Evolutionary conservation across 179 eudicot species (phyloP).

Genomic region (Drosera spatulata): DNA sequence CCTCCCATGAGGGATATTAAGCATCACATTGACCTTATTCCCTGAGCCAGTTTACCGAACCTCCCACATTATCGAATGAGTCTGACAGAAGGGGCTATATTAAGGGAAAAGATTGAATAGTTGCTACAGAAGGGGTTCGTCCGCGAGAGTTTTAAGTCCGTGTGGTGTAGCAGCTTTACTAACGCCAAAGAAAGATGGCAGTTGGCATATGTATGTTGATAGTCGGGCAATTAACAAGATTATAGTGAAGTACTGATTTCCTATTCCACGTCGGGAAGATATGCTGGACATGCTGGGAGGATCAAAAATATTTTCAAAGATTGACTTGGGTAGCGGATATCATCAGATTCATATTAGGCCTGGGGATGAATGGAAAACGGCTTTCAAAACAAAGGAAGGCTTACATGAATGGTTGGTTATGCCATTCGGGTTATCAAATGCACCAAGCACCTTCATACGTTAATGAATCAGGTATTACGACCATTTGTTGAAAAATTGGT

Average conservation of each 20-base stretch:
- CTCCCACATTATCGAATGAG: neutral
- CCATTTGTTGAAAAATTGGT: too few relatives aligned
- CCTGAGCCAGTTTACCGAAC: neutral
- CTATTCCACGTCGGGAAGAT: neutral
- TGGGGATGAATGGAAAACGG: conserved; percentile 2
- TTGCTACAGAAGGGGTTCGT: neutral
- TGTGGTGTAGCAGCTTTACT: too few relatives aligned
- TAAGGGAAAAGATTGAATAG: too few relatives aligned
- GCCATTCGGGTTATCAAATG: neutral
- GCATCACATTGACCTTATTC: neutral
- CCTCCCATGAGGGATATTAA: neutral
- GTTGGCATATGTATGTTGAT: too few relatives aligned
- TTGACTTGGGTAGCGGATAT: neutral
- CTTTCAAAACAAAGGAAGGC: neutral
- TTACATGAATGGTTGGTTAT: neutral
- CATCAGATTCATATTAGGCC: neutral
- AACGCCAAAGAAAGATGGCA: too few relatives aligned
- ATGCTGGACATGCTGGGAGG: neutral
- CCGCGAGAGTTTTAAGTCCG: too few relatives aligned
- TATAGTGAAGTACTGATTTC: neutral
- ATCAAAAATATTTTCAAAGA: neutral
- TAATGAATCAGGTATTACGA: too few relatives aligned
- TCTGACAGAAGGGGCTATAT: neutral
- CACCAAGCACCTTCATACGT: neutral
- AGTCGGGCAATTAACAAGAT: too few relatives aligned